A percentile compares a stretch with the other conserved stretches of the same genome.
Evolutionary conservation across 352 stramenopile species (phyloP).

Genomic region (Phytophthora pluvialis): DNA sequence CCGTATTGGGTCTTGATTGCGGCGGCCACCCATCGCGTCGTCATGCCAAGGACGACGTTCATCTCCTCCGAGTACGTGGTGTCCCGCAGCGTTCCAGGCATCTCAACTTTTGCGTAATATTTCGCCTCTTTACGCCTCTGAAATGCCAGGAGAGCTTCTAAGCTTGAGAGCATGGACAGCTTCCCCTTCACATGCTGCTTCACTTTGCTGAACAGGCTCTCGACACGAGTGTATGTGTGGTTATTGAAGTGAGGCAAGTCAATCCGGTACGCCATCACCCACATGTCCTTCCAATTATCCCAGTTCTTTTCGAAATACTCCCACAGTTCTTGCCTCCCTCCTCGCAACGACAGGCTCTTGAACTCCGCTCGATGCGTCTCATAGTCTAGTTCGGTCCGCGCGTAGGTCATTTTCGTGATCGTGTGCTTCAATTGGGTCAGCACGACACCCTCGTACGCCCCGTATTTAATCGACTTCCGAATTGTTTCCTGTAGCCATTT

Average conservation of each 20-base stretch:
- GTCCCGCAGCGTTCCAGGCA: neutral
- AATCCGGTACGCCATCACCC: conserved; percentile 2
- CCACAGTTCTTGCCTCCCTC: neutral
- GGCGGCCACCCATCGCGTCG: conserved; percentile 4
- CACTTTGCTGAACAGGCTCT: conserved; percentile 17
- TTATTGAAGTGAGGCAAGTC: neutral
- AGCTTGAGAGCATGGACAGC: conserved; percentile 3
- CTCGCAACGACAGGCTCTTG: neutral
- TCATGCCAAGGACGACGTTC: conserved; percentile 1
- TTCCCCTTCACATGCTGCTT: conserved; percentile 2
- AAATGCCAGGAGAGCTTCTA: neutral
- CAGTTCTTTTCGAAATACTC: conserved; percentile 9
- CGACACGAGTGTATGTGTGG: neutral
- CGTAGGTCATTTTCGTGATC: conserved; percentile 18
- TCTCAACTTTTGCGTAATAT: neutral
- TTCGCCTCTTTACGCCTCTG: neutral
- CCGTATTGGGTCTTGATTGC: conserved; percentile 2
- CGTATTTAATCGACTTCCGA: conserved; percentile 3
- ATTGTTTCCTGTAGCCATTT: conserved; percentile 18
- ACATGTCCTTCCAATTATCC: conserved; percentile 2
- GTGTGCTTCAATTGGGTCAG: conserved; percentile 6
- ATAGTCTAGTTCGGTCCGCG: neutral
- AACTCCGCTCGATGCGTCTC: conserved; percentile 7
- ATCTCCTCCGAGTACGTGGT: conserved; percentile 3
- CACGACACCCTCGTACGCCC: neutral